Evolutionary conservation across 306 rosid species (phyloP).

Genomic region (Amphicarpaea edgeworthii): DNA sequence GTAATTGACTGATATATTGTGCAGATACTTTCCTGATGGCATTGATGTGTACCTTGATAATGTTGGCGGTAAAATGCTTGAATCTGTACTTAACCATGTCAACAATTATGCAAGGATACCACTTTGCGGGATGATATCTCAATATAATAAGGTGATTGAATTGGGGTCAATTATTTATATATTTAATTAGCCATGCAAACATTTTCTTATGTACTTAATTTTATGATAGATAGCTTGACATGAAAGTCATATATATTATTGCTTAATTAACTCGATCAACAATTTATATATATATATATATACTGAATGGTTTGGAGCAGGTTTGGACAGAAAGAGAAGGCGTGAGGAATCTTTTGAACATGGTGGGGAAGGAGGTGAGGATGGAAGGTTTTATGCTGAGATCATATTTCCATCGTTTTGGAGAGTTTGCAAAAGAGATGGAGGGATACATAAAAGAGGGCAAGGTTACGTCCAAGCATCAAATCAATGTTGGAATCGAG

Average conservation of each 20-base stretch:
- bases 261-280: no score
- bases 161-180: no score
- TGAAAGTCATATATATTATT: no score
- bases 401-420: slow-evolving; percentile 62
- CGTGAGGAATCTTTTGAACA: slow-evolving; percentile 66
- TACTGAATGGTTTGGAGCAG: no score
- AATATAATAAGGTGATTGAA: slow-evolving; percentile 65
- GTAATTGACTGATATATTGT: neutral
- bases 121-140: slow-evolving; percentile 77
- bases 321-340: slow-evolving; percentile 74
- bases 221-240: no score
- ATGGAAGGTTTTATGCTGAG: slow-evolving; percentile 64
- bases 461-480: slow-evolving; percentile 56
- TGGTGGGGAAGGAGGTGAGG: slow-evolving; percentile 71
- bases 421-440: slow-evolving; percentile 65
- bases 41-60: slow-evolving; percentile 74
- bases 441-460: slow-evolving; percentile 60
- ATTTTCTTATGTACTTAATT: no score
- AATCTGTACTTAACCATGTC: slow-evolving; percentile 72
- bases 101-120: slow-evolving; percentile 64
- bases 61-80: slow-evolving; percentile 79
- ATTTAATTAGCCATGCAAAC: no score
- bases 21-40: slow-evolving; percentile 68
- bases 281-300: no score
- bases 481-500: slow-evolving; percentile 58